phyloP scores from a whole-genome alignment of 805 yeast species.

The Metschnikowia koreensis region DNA sequence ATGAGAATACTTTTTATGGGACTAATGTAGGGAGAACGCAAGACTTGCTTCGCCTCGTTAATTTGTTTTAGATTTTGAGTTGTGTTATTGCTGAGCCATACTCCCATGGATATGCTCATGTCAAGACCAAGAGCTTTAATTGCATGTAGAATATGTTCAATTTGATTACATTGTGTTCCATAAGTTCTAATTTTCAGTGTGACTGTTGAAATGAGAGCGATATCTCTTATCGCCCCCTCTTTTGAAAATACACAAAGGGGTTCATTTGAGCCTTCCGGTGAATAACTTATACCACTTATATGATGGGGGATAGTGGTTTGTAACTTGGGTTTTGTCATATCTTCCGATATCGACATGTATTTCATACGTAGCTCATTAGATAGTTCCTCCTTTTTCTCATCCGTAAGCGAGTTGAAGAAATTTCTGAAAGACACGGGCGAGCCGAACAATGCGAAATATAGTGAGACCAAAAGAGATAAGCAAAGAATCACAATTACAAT shows the following conservation, averaged over 20 bases:
- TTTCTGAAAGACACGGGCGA: conserved; percentile 10
- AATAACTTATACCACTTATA: conserved; percentile 59
- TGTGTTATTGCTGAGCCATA: conserved; percentile 55
- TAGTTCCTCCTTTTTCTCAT: conserved; percentile 4
- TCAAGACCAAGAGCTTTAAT: conserved; percentile 49
- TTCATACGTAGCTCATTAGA: conserved; percentile 5
- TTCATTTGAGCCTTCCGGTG: conserved; percentile 52
- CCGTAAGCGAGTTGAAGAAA: conserved; percentile 6
- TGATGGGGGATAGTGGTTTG: neutral
- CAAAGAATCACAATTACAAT: conserved; percentile 1
- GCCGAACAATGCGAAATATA: conserved; percentile 9
- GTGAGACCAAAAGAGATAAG: conserved; percentile 1
- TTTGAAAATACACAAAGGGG: conserved; percentile 53
- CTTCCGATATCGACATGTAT: neutral
- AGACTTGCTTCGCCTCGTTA: conserved; percentile 38
- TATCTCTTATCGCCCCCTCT: conserved; percentile 52
- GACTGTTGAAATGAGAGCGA: conserved; percentile 55
- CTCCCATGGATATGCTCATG: conserved; percentile 58
- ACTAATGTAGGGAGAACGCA: conserved; percentile 41
- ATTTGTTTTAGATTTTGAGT: conserved; percentile 48
- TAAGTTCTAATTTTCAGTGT: conserved; percentile 58
- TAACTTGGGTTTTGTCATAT: neutral
- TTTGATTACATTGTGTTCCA: conserved; percentile 63
- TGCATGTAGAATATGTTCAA: conserved; percentile 50
- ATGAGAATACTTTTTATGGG: conserved; percentile 52